Evolutionary conservation across 305 asterid genomes (phyloP).

Genomic region (Petunia hybrid): DNA sequence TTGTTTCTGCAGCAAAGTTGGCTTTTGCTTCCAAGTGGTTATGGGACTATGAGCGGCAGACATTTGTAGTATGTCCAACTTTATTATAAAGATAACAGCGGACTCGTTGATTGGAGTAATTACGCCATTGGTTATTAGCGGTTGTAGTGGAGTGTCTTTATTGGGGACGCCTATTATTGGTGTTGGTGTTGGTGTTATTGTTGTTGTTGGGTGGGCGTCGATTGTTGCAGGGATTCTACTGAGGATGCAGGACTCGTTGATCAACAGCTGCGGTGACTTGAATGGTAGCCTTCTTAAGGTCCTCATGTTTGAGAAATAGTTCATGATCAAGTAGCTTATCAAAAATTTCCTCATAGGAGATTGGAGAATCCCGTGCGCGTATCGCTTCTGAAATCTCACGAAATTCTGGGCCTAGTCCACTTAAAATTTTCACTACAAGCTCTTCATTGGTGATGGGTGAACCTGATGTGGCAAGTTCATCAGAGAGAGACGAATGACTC

Average conservation of each 20-base stretch:
- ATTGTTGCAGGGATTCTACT: background rate
- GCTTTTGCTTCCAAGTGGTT: background rate
- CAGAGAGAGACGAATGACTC: background rate
- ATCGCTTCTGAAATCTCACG: background rate
- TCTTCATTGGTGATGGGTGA: background rate
- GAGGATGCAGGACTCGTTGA: background rate
- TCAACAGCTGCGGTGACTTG: background rate
- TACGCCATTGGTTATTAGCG: background rate
- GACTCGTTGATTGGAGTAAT: background rate
- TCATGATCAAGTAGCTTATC: background rate
- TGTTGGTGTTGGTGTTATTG: background rate
- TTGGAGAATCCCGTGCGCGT: background rate
- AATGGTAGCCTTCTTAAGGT: background rate
- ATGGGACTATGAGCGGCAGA: background rate
- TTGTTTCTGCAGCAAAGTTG: background rate
- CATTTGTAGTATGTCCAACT: background rate
- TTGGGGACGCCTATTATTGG: background rate
- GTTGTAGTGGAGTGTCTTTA: background rate
- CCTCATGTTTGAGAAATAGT: background rate
- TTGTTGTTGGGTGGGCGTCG: background rate
- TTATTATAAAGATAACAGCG: background rate
- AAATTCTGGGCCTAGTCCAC: background rate
- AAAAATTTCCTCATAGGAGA: background rate
- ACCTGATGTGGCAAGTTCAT: background rate
- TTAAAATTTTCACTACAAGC: background rate